Evolutionary conservation across 2,329 filamentous ascomycete genomes (phyloP), one percentile per base, ranked within the genome.

Genomic region (Trichoderma sp.): DNA sequence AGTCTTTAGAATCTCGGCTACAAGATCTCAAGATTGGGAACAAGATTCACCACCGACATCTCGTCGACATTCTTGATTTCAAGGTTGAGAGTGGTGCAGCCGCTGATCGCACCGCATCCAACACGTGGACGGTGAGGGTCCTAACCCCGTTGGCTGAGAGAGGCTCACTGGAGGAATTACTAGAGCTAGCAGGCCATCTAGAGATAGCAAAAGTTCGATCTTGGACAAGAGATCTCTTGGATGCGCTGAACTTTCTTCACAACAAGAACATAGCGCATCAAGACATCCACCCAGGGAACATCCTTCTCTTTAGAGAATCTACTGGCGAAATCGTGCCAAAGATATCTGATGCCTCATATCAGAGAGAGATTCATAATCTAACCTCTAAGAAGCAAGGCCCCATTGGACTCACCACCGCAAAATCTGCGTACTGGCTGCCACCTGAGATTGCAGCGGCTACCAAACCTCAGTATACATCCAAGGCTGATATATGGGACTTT

Each of bases 401-500:
- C 76, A 80, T 88, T 4, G 86, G 86, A 1, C 81, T 88, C 24
- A 85, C 86, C 61, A 87, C 90, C 28, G 89, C 92, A 18, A 92
- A 91, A 75, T 94, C 93, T 18, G 90, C 92, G 1, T 93, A 94
- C 75, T 97, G 95, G 95, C 82, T 92, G 7, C 90, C 95, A 1
- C 92, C 94, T 1, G 94, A 97, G 81, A 86, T 94, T 65, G 87
- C 88, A 34, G 87, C 84, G 61, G 86, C 85, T 1, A 88, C 87
- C 72, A 91, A 88, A 32, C 86, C 86, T 34, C 85, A 92, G 80
- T 86, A 91, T 82, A 90, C 88, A 1, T 88, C 88, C 77, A 97
- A 97, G 80, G 93, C 94, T 0, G 96, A 98, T 79, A 89, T 98
- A 9, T 99, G 96, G 96, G 93, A 98, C 75, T 90, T 99, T 77